Base-by-base conservation (phyloP, 78 protist species). In the Cavenderia fasciculata region DNA sequence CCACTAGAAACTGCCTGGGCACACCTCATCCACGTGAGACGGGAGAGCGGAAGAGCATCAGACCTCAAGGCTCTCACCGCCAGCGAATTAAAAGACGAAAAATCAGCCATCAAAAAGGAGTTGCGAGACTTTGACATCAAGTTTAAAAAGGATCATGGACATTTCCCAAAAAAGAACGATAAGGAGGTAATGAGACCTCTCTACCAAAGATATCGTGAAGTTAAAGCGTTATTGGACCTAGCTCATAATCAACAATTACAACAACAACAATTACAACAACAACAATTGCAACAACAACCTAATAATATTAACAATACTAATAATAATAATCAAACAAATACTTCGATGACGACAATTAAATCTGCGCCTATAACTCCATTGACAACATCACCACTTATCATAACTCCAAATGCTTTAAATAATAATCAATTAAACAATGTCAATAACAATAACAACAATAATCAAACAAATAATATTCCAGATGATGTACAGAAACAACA, bases 101-200 rank as follows among this genome's bases (percentile, higher is more conserved):
- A 87, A 46, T 44, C 85, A 7, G 69, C 86, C 40, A 72, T 87
- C 23, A 87, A 87, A 46, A 56, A 72, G 25, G 86, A 87, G 61
- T 34, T 87, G 8, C 85, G 93, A 25, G 74, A 69, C 16, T 87
- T 87, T 61, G 93, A 87, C 69, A 25, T 46, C 27, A 59, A 44
- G 2, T 87, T 71, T 47, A 69, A 87, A 51, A 7, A 33, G 44
- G 65, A 71, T 27, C 25, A 61, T 33, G 85, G 85, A 36, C 69
- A 75, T 25, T 14, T 65, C 33, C 93, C 93, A 46, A 69, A 33
- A 27, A 87, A 74, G 38, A 40, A 54, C 23, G 93, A 87, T 23
- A 87, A 74, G 25, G 93, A 87, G 36, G 57, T 87, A 2, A 70
- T 87, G 93, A 51, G 93, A 74, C 93, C 93, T 23, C 74, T 87